Percentiles rank a stretch among this genome's conserved stretches.
Conservation (phyloP, 768 basidiomycete species). For the Roridomyces roridus region DNA sequence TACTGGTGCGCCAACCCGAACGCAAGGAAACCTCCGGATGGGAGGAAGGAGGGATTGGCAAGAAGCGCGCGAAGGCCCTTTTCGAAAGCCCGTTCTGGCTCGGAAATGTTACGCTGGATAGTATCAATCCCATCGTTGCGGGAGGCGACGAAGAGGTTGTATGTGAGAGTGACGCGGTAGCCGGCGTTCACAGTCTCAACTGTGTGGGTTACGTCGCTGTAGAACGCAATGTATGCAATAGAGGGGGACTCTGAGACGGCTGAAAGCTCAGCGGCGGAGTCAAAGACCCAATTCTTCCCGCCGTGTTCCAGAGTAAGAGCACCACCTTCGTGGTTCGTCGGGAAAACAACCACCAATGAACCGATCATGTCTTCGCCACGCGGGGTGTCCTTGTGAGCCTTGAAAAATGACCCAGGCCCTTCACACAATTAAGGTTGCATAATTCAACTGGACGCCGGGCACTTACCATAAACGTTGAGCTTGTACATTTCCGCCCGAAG, state of each 20-base stretch:
- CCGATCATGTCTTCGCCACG: too few relatives aligned
- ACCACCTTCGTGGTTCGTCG: constrained; percentile 43
- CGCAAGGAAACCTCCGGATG: not conserved
- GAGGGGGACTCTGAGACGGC: not conserved
- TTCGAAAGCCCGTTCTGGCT: not conserved
- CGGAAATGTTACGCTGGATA: not conserved
- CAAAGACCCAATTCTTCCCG: constrained; percentile 35
- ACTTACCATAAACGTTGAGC: constrained; percentile 44
- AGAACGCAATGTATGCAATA: too few relatives aligned
- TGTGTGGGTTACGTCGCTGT: too few relatives aligned
- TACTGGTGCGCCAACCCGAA: constrained; percentile 18
- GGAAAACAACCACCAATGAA: constrained; percentile 47
- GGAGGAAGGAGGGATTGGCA: not conserved
- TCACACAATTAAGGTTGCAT: not conserved
- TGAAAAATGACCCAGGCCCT: not conserved
- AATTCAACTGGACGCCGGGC: constrained; percentile 9
- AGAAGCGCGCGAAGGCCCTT: not conserved
- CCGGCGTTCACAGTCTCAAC: too few relatives aligned
- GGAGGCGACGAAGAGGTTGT: not conserved
- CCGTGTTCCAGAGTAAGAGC: constrained; percentile 32
- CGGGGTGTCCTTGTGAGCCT: too few relatives aligned
- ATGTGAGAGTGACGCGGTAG: too few relatives aligned
- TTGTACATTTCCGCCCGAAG: constrained; percentile 40
- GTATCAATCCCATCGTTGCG: not conserved
- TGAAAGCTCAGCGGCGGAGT: constrained; percentile 33